Conservation (phyloP, 2,329 filamentous ascomycete species). For the Sporothrix schenckii region DNA sequence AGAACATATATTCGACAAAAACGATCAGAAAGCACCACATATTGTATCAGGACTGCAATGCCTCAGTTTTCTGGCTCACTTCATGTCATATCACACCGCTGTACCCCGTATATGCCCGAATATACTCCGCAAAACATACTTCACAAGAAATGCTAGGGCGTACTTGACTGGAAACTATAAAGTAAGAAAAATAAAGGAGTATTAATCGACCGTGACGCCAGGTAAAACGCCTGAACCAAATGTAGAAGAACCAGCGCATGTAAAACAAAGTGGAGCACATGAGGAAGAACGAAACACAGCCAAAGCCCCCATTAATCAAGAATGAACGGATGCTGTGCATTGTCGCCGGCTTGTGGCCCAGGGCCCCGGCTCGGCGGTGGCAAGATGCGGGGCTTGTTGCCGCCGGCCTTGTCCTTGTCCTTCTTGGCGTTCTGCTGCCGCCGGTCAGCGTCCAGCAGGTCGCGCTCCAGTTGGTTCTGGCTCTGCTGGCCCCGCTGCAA, state of each 20-base stretch:
- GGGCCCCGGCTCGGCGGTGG: conserved; percentile 11
- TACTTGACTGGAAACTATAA: neutral
- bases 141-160: conserved; percentile 1
- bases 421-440: conserved; percentile 12
- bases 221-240: neutral
- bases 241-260: neutral
- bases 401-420: neutral
- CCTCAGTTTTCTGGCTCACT: neutral
- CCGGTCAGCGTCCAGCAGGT: conserved; percentile 21
- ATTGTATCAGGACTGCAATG: too few species aligned
- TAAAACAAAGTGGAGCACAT: neutral
- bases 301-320: neutral
- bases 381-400: conserved; percentile 7
- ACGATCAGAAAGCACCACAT: too few species aligned
- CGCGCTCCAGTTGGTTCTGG: neutral
- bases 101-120: neutral
- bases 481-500: neutral
- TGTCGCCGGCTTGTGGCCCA: conserved; percentile 24
- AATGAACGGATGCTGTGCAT: conserved; percentile 28
- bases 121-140: conserved; percentile 3
- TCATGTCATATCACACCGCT: neutral
- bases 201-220: conserved; percentile 3
- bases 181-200: neutral
- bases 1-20: too few species aligned
- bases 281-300: neutral